Evolutionary conservation across 2,329 filamentous ascomycete genomes (phyloP).

Genomic region (Shiraia sp.): DNA sequence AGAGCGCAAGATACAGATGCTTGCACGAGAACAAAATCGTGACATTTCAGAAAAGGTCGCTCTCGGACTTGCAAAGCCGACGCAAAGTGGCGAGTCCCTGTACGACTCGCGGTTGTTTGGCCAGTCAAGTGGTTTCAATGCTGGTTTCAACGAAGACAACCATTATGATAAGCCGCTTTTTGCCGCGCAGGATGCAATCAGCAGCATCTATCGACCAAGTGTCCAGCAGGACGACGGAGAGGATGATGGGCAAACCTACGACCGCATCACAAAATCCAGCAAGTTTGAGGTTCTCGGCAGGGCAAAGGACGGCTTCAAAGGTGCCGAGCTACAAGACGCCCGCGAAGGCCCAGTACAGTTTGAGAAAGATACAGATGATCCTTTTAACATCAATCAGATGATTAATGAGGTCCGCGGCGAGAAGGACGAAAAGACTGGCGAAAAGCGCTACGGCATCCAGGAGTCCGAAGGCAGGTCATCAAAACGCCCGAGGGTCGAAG

Average conservation of each 20-base stretch:
- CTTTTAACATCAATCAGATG: slow-evolving; percentile 94
- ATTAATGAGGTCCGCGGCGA: slow-evolving; percentile 75
- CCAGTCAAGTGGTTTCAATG: slow-evolving; percentile 85
- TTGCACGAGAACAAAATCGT: slow-evolving; percentile 92
- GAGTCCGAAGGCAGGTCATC: slow-evolving; percentile 57
- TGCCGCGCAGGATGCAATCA: slow-evolving; percentile 91
- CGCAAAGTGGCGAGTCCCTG: slow-evolving; percentile 89
- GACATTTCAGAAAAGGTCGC: slow-evolving; percentile 98
- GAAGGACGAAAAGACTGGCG: slow-evolving; percentile 59
- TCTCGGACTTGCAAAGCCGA: slow-evolving; percentile 90
- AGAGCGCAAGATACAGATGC: slow-evolving; percentile 86
- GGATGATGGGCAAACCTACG: slow-evolving; percentile 81
- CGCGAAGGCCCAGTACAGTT: slow-evolving; percentile 94
- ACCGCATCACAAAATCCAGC: slow-evolving; percentile 81
- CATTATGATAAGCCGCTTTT: slow-evolving; percentile 97
- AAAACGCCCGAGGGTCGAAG: slow-evolving; percentile 79
- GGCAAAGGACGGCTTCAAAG: slow-evolving; percentile 84
- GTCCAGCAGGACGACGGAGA: slow-evolving; percentile 72
- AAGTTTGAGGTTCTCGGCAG: slow-evolving; percentile 88
- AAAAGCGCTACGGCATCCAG: slow-evolving; percentile 77
- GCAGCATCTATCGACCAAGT: slow-evolving; percentile 85
- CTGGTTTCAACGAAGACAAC: slow-evolving; percentile 96
- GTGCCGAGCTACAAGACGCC: slow-evolving; percentile 78
- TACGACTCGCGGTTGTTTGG: slow-evolving; percentile 97
- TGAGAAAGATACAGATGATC: slow-evolving; percentile 84